A percentile compares a stretch with the other conserved stretches of the same genome.
phyloP scores from a whole-genome alignment of 2,329 filamentous ascomycete species.

The Calycina marina region DNA sequence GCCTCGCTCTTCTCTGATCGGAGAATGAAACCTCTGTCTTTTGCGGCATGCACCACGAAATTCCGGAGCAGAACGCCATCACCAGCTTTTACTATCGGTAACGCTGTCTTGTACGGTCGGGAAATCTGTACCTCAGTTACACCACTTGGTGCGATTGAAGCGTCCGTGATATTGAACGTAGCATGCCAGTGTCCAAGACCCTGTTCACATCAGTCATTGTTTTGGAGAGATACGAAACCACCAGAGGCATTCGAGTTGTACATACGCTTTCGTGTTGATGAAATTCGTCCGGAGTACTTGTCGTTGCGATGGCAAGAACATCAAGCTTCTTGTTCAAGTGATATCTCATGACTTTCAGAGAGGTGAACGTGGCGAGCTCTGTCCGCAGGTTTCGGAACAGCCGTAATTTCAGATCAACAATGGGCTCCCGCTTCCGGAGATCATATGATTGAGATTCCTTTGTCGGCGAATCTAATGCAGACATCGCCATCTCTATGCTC shows the following conservation, averaged over 20 bases:
- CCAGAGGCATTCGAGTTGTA: too few species aligned
- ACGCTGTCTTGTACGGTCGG: slow-evolving; percentile 39
- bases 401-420: slow-evolving; percentile 14
- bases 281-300: slow-evolving; percentile 31
- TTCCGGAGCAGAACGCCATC: slow-evolving; percentile 43
- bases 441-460: slow-evolving; percentile 12
- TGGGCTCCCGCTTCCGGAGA: slow-evolving; percentile 8
- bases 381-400: slow-evolving; percentile 17
- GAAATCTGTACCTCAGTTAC: slow-evolving; percentile 43
- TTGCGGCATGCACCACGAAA: slow-evolving; percentile 38
- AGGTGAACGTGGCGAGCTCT: slow-evolving; percentile 35
- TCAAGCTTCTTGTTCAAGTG: slow-evolving; percentile 35
- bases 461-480: slow-evolving; percentile 15
- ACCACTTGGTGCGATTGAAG: slow-evolving; percentile 33
- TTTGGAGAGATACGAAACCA: too few species aligned
- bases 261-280: slow-evolving; percentile 39
- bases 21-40: slow-evolving; percentile 40
- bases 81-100: slow-evolving; percentile 39
- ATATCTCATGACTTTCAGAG: slow-evolving; percentile 36
- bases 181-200: slow-evolving; percentile 46
- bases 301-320: slow-evolving; percentile 39
- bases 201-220: too few species aligned
- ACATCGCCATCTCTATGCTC: slow-evolving; percentile 18
- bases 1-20: slow-evolving; percentile 31
- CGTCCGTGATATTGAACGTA: slow-evolving; percentile 41